These are phyloP conservation scores for Kwoniella sp. DNA, from an alignment of 768 basidiomycete genomes.

Conservation along the genomic window DNA sequence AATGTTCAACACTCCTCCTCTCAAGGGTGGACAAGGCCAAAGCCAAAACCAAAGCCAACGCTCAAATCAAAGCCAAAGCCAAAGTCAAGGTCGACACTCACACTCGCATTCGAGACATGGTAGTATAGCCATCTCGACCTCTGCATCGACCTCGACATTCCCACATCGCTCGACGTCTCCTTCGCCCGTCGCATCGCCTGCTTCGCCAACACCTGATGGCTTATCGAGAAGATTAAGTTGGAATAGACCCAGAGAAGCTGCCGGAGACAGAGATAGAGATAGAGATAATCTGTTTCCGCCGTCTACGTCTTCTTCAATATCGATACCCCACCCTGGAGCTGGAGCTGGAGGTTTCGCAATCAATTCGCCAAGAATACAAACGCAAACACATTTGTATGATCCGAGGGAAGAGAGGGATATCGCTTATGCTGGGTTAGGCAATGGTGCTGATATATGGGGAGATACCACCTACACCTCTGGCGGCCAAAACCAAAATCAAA, in stretches of 20 bases:
- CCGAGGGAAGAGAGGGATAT: slow-evolving; percentile 22
- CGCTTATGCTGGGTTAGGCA: slow-evolving; percentile 8
- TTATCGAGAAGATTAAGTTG: slow-evolving; percentile 39
- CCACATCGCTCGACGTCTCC: slow-evolving; percentile 24
- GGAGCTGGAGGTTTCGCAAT: neutral
- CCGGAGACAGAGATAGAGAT: neutral
- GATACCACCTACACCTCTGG: slow-evolving; percentile 14
- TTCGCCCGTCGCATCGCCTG: slow-evolving; percentile 38
- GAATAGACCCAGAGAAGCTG: slow-evolving; percentile 22
- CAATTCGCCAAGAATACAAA: too few relatives aligned
- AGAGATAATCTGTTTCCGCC: neutral
- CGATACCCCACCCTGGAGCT: neutral
- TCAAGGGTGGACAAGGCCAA: neutral
- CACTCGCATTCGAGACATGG: slow-evolving; percentile 4
- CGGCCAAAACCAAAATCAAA: too few relatives aligned
- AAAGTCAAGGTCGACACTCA: neutral
- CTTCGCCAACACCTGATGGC: slow-evolving; percentile 39
- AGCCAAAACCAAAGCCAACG: too few relatives aligned
- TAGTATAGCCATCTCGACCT: slow-evolving; percentile 31
- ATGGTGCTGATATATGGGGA: slow-evolving; percentile 11
- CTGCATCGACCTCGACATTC: slow-evolving; percentile 1
- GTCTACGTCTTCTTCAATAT: neutral
- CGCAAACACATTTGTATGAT: slow-evolving; percentile 17
- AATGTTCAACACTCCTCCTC: neutral
- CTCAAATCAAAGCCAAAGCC: too few relatives aligned